A percentile compares a stretch with the other conserved stretches of the same genome.
phyloP scores from a whole-genome alignment of 2,329 filamentous ascomycete genomes.

The Paecilomyces sp. region DNA sequence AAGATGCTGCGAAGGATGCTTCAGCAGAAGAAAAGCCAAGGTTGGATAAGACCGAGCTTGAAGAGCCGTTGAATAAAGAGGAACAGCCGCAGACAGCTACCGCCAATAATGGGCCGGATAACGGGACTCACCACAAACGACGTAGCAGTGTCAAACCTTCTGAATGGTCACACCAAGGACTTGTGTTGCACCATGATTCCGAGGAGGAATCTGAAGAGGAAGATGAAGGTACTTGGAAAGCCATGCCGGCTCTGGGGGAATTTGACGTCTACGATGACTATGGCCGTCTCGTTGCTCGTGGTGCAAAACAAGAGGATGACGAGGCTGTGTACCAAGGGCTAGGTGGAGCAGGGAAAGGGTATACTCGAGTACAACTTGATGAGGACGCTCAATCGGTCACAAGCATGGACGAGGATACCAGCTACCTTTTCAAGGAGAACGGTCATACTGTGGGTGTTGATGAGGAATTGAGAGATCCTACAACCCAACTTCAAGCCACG shows the following conservation, averaged over 20 bases:
- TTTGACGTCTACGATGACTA: slow-evolving; percentile 97
- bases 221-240: slow-evolving; percentile 75
- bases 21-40: background rate
- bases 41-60: background rate
- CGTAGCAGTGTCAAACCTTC: slow-evolving; percentile 45
- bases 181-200: slow-evolving; percentile 45
- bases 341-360: slow-evolving; percentile 87
- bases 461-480: slow-evolving; percentile 76
- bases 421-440: slow-evolving; percentile 82
- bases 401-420: slow-evolving; percentile 94
- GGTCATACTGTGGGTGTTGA: slow-evolving; percentile 50
- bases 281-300: slow-evolving; percentile 75
- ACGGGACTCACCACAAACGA: slow-evolving; percentile 14
- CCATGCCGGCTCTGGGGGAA: slow-evolving; percentile 86
- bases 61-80: background rate
- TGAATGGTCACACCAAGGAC: slow-evolving; percentile 85
- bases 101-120: slow-evolving; percentile 3
- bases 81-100: slow-evolving; percentile 2
- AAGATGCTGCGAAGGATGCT: background rate
- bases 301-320: slow-evolving; percentile 62
- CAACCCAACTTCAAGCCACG: slow-evolving; percentile 89
- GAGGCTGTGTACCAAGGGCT: slow-evolving; percentile 68
- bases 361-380: slow-evolving; percentile 89
- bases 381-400: slow-evolving; percentile 91
- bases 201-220: slow-evolving; percentile 43